These are phyloP conservation scores for Carex cristatella DNA, from an alignment of 176 grass and related monocot genomes.

Conservation along the genomic window DNA sequence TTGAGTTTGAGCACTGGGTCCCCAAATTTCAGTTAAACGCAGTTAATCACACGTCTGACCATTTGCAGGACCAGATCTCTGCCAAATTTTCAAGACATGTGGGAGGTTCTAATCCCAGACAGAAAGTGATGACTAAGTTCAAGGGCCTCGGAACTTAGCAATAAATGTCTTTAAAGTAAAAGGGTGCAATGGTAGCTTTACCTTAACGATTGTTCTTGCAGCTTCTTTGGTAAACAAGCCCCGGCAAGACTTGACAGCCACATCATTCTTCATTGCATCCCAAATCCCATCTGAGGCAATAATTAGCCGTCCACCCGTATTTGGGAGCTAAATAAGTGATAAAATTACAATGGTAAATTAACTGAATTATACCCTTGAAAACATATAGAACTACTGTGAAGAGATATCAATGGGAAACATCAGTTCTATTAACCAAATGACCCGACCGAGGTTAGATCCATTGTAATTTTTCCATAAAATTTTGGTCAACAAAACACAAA, in stretches of 20 bases:
- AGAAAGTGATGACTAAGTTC: too few species aligned
- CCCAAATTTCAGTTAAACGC: background rate
- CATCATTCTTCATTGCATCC: constrained; percentile 77
- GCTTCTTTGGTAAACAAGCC: constrained; percentile 77
- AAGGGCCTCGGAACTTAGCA: too few species aligned
- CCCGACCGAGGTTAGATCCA: background rate
- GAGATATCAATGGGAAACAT: background rate
- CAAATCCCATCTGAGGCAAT: constrained; percentile 98
- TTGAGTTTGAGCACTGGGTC: background rate
- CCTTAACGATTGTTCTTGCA: constrained; percentile 96
- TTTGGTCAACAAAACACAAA: background rate
- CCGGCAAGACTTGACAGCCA: constrained; percentile 61
- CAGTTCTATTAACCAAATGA: background rate
- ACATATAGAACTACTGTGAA: constrained; percentile 20
- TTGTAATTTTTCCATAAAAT: background rate
- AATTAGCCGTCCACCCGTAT: constrained; percentile 84
- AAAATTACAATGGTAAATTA: constrained; percentile 19
- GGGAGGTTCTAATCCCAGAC: background rate
- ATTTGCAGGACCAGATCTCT: background rate
- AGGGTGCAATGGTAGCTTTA: background rate
- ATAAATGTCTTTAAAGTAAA: background rate
- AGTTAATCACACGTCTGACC: background rate
- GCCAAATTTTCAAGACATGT: background rate
- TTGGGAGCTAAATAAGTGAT: constrained; percentile 52
- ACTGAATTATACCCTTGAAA: background rate